phyloP scores from a whole-genome alignment of 1,139 yeast species.

The Meyerozyma guilliermondii region DNA sequence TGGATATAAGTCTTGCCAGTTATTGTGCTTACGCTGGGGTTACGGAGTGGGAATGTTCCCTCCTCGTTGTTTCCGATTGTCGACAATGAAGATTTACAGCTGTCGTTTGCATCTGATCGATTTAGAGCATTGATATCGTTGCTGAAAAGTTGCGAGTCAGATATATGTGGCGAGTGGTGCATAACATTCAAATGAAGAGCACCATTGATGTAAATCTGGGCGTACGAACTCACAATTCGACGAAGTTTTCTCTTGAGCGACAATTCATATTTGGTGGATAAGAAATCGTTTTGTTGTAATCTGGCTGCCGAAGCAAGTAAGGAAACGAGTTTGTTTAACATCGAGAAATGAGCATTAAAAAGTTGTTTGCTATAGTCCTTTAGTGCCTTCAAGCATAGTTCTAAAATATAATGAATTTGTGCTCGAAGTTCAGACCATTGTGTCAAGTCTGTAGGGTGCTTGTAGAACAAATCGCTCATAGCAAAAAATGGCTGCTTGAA shows the following conservation, averaged over 20 bases:
- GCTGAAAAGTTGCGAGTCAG: slow-evolving; percentile 27
- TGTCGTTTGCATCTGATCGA: slow-evolving; percentile 7
- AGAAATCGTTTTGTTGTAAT: slow-evolving; percentile 46
- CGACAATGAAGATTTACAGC: slow-evolving; percentile 1
- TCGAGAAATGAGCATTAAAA: slow-evolving; percentile 48
- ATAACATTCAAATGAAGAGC: slow-evolving; percentile 45
- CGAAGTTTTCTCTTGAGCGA: slow-evolving; percentile 45
- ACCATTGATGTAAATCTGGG: slow-evolving; percentile 59
- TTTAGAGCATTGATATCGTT: slow-evolving; percentile 29
- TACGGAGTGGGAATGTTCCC: not conserved
- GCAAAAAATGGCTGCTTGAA: slow-evolving; percentile 40
- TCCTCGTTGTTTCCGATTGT: not conserved
- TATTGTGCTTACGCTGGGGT: not conserved
- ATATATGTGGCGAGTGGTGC: slow-evolving; percentile 22
- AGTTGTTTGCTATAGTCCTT: slow-evolving; percentile 43
- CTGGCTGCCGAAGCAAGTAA: slow-evolving; percentile 48
- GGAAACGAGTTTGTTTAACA: slow-evolving; percentile 44
- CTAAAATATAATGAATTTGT: slow-evolving; percentile 41
- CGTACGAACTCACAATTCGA: slow-evolving; percentile 46
- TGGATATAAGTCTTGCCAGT: slow-evolving; percentile 19
- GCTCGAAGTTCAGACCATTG: slow-evolving; percentile 53
- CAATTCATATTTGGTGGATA: slow-evolving; percentile 37
- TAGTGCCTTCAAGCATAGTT: slow-evolving; percentile 44
- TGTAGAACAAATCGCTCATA: slow-evolving; percentile 45
- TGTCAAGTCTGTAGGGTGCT: slow-evolving; percentile 51